phyloP scores from a whole-genome alignment of 2,329 filamentous ascomycete species.

The Fusarium incarnatum region DNA sequence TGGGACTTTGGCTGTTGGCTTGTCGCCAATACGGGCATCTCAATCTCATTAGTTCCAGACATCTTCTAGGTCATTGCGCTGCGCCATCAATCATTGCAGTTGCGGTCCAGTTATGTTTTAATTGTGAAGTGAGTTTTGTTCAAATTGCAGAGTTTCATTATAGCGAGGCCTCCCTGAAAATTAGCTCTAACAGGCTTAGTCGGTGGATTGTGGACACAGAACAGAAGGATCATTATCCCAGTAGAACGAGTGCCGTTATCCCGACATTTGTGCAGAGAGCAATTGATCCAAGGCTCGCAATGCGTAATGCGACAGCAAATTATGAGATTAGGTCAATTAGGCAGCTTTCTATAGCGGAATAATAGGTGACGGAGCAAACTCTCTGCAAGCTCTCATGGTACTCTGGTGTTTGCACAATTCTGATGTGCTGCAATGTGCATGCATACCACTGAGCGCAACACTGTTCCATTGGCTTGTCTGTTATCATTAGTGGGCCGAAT shows the following conservation, averaged over 20 bases:
- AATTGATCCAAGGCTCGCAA: not conserved
- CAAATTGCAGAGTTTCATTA: not conserved
- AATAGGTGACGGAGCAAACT: too few relatives aligned
- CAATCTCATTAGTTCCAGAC: rapidly evolving
- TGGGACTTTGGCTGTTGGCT: not conserved
- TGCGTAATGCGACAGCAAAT: too few relatives aligned
- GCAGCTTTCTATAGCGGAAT: too few relatives aligned
- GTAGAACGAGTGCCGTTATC: too few relatives aligned
- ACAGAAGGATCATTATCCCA: not conserved
- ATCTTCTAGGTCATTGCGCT: not conserved
- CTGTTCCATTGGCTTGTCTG: not conserved
- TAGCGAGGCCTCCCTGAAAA: conserved; percentile 13
- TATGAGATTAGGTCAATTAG: too few relatives aligned
- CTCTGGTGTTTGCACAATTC: not conserved
- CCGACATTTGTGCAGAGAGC: not conserved
- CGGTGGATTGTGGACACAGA: not conserved
- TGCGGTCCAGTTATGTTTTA: not conserved
- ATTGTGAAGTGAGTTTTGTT: not conserved
- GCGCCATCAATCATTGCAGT: not conserved
- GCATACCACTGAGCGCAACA: rapidly evolving
- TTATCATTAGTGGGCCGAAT: too few relatives aligned
- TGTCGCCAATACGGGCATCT: not conserved
- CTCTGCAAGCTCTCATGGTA: too few relatives aligned
- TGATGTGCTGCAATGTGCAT: not conserved
- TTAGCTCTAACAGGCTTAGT: not conserved